Conservation (phyloP, 2,329 filamentous ascomycete species). For the Trichophyton rubrum region DNA sequence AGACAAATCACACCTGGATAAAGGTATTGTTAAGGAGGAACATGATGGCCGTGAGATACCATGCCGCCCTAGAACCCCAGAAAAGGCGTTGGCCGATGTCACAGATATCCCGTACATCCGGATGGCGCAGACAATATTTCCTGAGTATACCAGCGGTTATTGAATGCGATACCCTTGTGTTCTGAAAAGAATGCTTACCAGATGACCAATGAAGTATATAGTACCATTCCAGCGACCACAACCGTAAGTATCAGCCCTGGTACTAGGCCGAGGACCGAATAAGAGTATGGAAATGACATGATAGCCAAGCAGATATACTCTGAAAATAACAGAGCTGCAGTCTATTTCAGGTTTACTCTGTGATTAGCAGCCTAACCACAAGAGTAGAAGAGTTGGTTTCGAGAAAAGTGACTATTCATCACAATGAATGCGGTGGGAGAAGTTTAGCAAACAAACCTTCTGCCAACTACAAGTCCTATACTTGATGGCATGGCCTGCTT, state of each 20-base stretch:
- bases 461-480: conserved; percentile 91
- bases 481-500: conserved; percentile 68
- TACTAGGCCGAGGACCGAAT: conserved; percentile 73
- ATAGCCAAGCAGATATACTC: conserved; percentile 90
- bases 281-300: conserved; percentile 94
- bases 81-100: conserved; percentile 94
- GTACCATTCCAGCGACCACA: conserved; percentile 61
- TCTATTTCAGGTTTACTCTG: conserved; percentile 31
- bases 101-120: conserved; percentile 82
- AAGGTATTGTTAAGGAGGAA: conserved; percentile 92
- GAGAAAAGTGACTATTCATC: not conserved
- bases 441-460: conserved; percentile 46
- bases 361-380: not conserved
- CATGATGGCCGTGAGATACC: conserved; percentile 62
- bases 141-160: conserved; percentile 31
- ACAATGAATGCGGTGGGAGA: not conserved
- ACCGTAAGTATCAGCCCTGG: conserved; percentile 75
- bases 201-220: conserved; percentile 65
- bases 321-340: conserved; percentile 76
- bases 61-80: conserved; percentile 65
- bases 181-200: conserved; percentile 36
- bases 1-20: conserved; percentile 48
- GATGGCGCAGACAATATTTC: conserved; percentile 84
- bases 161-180: not conserved
- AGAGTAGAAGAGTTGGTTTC: not conserved